These are phyloP conservation scores for Talinum fruticosum DNA, from an alignment of 148 eudicot species.

Conservation along the genomic window DNA sequence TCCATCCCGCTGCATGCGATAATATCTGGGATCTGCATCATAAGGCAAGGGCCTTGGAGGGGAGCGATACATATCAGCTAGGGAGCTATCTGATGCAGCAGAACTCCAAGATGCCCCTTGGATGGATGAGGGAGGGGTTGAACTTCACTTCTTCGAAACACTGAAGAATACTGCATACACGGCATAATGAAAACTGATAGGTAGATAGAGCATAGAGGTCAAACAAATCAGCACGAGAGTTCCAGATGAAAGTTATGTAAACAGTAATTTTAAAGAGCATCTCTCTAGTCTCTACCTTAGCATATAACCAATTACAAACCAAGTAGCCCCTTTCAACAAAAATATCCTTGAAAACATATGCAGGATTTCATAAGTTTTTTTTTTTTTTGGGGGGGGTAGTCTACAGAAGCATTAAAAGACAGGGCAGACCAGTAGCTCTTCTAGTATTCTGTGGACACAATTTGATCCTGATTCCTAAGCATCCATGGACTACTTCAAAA, in stretches of 20 bases:
- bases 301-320: no score
- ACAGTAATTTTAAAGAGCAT: no score
- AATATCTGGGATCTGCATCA: constrained; percentile 69
- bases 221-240: neutral
- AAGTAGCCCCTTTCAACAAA: no score
- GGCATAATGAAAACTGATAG: constrained; percentile 10
- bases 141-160: constrained; percentile 73
- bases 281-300: no score
- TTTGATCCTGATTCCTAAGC: no score
- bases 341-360: no score
- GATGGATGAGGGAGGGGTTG: constrained; percentile 57
- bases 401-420: no score
- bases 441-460: no score
- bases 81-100: constrained; percentile 52
- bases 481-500: no score
- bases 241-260: neutral
- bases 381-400: no score
- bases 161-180: constrained; percentile 61
- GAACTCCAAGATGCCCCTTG: constrained; percentile 65
- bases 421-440: no score
- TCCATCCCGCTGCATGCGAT: constrained; percentile 63
- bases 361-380: no score
- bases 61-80: constrained; percentile 70
- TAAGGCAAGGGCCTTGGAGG: constrained; percentile 91
- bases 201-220: constrained; percentile 2